Evolutionary conservation across 192 early-diverging fungal genomes (phyloP).

Genomic region (Coemansia guatemalensis): DNA sequence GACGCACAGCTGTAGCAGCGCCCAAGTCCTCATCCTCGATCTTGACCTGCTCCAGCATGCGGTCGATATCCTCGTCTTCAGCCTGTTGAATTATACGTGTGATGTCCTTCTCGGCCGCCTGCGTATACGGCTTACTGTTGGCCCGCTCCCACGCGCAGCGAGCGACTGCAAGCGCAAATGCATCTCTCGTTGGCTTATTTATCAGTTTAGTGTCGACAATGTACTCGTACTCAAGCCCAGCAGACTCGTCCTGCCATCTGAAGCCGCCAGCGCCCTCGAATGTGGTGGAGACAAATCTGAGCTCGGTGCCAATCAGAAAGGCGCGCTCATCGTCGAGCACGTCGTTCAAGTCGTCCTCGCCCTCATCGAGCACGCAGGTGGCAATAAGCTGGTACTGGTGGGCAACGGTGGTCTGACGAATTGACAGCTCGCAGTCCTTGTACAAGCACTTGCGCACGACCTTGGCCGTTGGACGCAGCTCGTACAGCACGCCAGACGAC

Average conservation of each 20-base stretch:
- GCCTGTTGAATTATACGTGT: slow-evolving; percentile 22
- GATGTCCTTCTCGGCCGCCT: slow-evolving; percentile 30
- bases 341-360: slow-evolving; percentile 63
- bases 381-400: slow-evolving; percentile 78
- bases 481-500: slow-evolving; percentile 63
- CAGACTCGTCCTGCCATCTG: slow-evolving; percentile 30
- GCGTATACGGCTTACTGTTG: slow-evolving; percentile 20
- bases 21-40: slow-evolving; percentile 32
- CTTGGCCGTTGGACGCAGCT: slow-evolving; percentile 54
- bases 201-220: slow-evolving; percentile 19
- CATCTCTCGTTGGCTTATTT: slow-evolving; percentile 21
- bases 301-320: slow-evolving; percentile 65
- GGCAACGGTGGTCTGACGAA: slow-evolving; percentile 63
- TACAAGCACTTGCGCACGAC: slow-evolving; percentile 59
- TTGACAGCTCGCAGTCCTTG: slow-evolving; percentile 62
- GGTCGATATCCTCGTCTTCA: slow-evolving; percentile 43
- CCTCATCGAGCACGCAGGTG: slow-evolving; percentile 75
- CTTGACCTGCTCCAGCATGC: slow-evolving; percentile 31
- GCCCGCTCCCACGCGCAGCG: slow-evolving; percentile 48
- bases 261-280: slow-evolving; percentile 37
- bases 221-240: slow-evolving; percentile 23
- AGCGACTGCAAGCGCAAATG: slow-evolving; percentile 41
- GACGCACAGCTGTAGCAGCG: slow-evolving; percentile 13
- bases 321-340: slow-evolving; percentile 63
- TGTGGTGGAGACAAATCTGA: slow-evolving; percentile 23